Conservation (phyloP, 495 filamentous ascomycete genomes). For the Paragyromitra xinjiangensis region DNA sequence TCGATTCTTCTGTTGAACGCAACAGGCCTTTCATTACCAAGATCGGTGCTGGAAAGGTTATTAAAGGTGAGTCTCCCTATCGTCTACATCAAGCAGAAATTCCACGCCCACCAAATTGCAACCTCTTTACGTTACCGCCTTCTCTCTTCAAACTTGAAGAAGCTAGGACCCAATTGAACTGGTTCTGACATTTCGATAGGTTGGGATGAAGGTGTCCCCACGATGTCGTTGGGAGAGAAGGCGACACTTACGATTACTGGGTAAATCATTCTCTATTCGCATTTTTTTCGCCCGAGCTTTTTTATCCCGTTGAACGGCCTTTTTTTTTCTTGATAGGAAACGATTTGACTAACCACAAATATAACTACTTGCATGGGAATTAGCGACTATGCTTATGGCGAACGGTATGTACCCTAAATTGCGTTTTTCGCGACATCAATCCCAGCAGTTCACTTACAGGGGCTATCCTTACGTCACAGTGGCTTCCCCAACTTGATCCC, state of each 20-base stretch:
- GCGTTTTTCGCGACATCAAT: slow-evolving; percentile 17
- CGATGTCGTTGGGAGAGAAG: slow-evolving; percentile 73
- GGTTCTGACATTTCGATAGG: slow-evolving; percentile 60
- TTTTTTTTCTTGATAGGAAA: slow-evolving; percentile 40
- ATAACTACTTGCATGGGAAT: slow-evolving; percentile 38
- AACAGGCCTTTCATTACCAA: slow-evolving; percentile 63
- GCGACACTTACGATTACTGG: slow-evolving; percentile 67
- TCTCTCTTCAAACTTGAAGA: slow-evolving; percentile 14
- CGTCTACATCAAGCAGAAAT: slow-evolving; percentile 4
- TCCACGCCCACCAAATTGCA: neutral
- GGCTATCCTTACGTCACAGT: slow-evolving; percentile 54
- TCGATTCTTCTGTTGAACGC: slow-evolving; percentile 70
- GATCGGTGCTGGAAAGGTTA: slow-evolving; percentile 72
- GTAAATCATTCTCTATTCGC: slow-evolving; percentile 62
- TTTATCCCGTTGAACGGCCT: slow-evolving; percentile 20
- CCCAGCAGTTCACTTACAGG: slow-evolving; percentile 50
- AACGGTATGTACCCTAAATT: slow-evolving; percentile 61
- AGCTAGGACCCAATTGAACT: slow-evolving; percentile 19
- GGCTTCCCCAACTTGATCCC: slow-evolving; percentile 62
- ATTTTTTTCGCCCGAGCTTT: slow-evolving; percentile 33
- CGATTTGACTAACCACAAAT: slow-evolving; percentile 52
- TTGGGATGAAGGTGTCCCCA: slow-evolving; percentile 73
- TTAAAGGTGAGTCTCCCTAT: slow-evolving; percentile 64
- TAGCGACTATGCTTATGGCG: slow-evolving; percentile 72
- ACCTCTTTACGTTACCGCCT: slow-evolving; percentile 8